phyloP scores from a whole-genome alignment of 2,329 filamentous ascomycete species.

The Alternaria dauci region DNA sequence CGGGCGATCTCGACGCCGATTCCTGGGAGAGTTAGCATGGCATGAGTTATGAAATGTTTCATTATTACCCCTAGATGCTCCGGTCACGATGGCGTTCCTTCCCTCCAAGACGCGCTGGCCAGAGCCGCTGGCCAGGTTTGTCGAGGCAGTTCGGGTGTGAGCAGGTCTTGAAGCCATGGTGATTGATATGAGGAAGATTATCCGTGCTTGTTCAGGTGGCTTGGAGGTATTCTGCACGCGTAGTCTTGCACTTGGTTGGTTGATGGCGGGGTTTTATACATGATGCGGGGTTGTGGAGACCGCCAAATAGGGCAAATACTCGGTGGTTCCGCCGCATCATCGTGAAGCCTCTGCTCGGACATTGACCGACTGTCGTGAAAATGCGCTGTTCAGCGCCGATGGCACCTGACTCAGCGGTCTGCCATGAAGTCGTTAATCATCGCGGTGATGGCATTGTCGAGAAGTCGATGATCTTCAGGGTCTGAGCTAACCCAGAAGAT shows the following conservation, averaged over 20 bases:
- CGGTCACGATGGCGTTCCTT: slow-evolving; percentile 81
- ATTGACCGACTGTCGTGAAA: slow-evolving; percentile 10
- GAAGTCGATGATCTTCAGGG: slow-evolving; percentile 15
- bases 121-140: slow-evolving; percentile 47
- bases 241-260: neutral
- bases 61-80: slow-evolving; percentile 74
- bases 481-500: slow-evolving; percentile 11
- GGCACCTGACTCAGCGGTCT: neutral
- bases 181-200: slow-evolving; percentile 4
- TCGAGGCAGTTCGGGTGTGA: slow-evolving; percentile 49
- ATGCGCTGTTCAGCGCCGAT: neutral
- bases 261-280: slow-evolving; percentile 32
- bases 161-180: slow-evolving; percentile 51
- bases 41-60: neutral
- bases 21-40: slow-evolving; percentile 58
- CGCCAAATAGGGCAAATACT: slow-evolving; percentile 26
- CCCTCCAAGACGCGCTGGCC: slow-evolving; percentile 63
- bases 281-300: slow-evolving; percentile 29
- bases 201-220: neutral
- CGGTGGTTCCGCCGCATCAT: slow-evolving; percentile 26
- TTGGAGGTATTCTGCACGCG: neutral
- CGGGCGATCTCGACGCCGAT: slow-evolving; percentile 74
- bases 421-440: neutral
- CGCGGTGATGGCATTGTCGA: slow-evolving; percentile 7
- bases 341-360: slow-evolving; percentile 4